Base-by-base conservation (phyloP, 305 asterid genomes). In the Coffea humblotiana region DNA sequence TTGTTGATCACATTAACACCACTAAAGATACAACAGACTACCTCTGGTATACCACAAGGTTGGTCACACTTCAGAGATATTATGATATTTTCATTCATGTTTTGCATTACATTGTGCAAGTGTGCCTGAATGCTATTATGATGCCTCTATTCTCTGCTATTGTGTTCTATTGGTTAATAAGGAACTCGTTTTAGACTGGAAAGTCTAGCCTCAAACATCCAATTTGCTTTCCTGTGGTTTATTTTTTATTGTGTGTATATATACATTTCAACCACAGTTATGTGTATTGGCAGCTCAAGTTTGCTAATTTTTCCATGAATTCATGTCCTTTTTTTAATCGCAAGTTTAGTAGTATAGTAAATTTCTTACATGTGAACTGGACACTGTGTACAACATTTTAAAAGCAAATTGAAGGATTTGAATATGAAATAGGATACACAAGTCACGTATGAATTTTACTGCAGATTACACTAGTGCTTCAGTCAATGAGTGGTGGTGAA, bases 41-140 rank as follows among this genome's bases (percentile, higher is more conserved):
- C 90, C 97, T 94, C 73, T 94, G 98, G 98, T 91, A 90, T 71
- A 87, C 89, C 6, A 93, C 95, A 83, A 94, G 97, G 98, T 94
- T 35, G 85, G 88, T 80, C 77, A 76, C 47, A 13, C 54, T 76
- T 37, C 58, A 23, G 32, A 61, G n/a, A 51, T 3, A 56, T 54
- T 65, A n/a, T 48, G 11, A 73, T 66, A 75, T 29, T 66, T 52
- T 52, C 29, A 45, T 64, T 10, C 47, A 45, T 21, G 18, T 63
- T 63, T 54, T 74, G 35, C 64, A 48, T 69, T 52, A 60, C 32
- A 32, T 79, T 3, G 37, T 18, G 71, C 43, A 25, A 71, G 54
- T 21, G 29, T 40, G 72, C 73, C 54, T 56, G 54, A 5, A 35
- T 18, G 65, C 27, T 60, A 5, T 52, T 15, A 3, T 77, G 8